Evolutionary conservation across 768 basidiomycete genomes (phyloP), one percentile per base, ranked within the genome.

Genomic region (Megacollybia marginata): DNA sequence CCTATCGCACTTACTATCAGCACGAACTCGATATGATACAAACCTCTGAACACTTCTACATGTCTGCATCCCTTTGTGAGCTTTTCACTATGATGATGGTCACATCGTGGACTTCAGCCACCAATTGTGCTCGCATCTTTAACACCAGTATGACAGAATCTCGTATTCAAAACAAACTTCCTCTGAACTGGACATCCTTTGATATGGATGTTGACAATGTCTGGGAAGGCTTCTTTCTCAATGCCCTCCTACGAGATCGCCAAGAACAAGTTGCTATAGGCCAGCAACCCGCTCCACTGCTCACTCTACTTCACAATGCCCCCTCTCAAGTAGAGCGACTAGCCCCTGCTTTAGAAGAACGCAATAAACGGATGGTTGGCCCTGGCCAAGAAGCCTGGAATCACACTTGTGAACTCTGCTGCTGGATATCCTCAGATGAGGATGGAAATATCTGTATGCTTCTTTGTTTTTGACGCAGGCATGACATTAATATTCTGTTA

Each of bases 401-500:
- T 36, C 66, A 68, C 53, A 55, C 56, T 1, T 69, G 66, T 51
- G 49, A 63, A 20, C 40, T 53, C 0, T 67, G 65, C 52, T 60
- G 57, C 40, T 53, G 49, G 32, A 43, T 59, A 11, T 42, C 15
- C 15, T 13, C 55, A 34, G 47, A 56, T n/a, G 13, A 35, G 8
- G 53, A 56, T 5, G 55, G 57, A 16, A 43, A 36, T n/a, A 36
- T 44, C 11, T 42, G 52, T 57, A 33, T 18, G 54, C 46, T 15
- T 34, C 35, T 34, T 40, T 28, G 23, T 28, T 28, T 6, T 28
- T 28, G 23, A 28, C 23, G 6, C 23, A 28, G 23, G 6, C 23
- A 28, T 28, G 61, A 66, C 12, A 62, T 57, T 13, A 66, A 69
- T 58, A 64, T 18, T 50, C 9, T 23, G 47, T 6, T 36, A 59